Evolutionary conservation across 495 filamentous ascomycete species (phyloP).

Genomic region (Podospora bellae-mahoneyi): DNA sequence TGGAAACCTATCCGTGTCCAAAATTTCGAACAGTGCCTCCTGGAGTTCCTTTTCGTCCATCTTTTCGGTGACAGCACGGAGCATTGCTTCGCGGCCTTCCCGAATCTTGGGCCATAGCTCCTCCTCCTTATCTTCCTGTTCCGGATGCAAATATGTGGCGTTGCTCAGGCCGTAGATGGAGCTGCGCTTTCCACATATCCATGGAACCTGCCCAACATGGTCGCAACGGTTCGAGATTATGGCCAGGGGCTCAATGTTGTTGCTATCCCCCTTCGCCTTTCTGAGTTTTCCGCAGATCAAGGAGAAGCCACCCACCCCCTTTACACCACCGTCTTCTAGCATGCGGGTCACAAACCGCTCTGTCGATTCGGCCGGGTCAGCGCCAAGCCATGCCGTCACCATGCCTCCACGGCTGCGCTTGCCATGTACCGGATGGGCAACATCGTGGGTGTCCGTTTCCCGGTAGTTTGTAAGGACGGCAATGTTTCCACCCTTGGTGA

Average conservation of each 20-base stretch:
- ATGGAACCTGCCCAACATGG: slow-evolving; percentile 57
- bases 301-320: slow-evolving; percentile 85
- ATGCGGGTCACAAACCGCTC: slow-evolving; percentile 66
- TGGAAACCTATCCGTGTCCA: slow-evolving; percentile 73
- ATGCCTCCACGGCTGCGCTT: slow-evolving; percentile 74
- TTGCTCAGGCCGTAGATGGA: slow-evolving; percentile 83
- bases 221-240: slow-evolving; percentile 87
- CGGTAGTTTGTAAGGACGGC: slow-evolving; percentile 94
- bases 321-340: slow-evolving; percentile 61
- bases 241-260: slow-evolving; percentile 63
- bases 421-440: slow-evolving; percentile 52
- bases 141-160: slow-evolving; percentile 64
- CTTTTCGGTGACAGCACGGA: slow-evolving; percentile 41
- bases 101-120: slow-evolving; percentile 77
- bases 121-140: slow-evolving; percentile 12
- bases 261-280: slow-evolving; percentile 14
- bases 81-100: slow-evolving; percentile 48
- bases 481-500: slow-evolving; percentile 78
- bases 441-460: slow-evolving; percentile 59
- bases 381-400: slow-evolving; percentile 80
- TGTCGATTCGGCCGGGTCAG: slow-evolving; percentile 46
- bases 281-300: slow-evolving; percentile 81
- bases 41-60: slow-evolving; percentile 63
- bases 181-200: slow-evolving; percentile 63
- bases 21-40: slow-evolving; percentile 63